A percentile compares a stretch with the other conserved stretches of the same genome.
Conservation (phyloP, 2,329 filamentous ascomycete species). For the Diaporthe caulivora region DNA sequence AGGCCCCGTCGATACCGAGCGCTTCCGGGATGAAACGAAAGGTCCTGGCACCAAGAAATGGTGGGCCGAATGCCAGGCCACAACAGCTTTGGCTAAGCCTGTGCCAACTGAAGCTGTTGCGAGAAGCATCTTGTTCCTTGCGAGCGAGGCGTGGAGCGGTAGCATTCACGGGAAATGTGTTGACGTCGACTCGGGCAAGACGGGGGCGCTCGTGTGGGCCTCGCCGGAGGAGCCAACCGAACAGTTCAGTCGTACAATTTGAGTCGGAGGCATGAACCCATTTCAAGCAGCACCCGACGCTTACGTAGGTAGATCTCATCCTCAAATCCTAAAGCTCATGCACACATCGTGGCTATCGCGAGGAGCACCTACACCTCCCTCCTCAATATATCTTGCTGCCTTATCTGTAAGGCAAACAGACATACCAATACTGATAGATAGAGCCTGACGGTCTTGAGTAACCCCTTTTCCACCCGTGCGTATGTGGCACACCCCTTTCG, state of each 20-base stretch:
- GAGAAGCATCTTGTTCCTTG: slow-evolving; percentile 21
- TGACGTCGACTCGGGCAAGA: slow-evolving; percentile 20
- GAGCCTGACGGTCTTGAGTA: not conserved
- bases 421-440: not conserved
- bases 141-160: slow-evolving; percentile 16
- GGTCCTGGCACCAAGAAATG: slow-evolving; percentile 10
- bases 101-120: slow-evolving; percentile 14
- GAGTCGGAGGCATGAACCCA: not conserved
- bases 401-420: not conserved
- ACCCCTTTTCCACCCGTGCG: slow-evolving; percentile 15
- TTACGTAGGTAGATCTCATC: too few species aligned
- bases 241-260: not conserved
- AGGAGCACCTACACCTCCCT: not conserved
- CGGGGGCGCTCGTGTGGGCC: slow-evolving; percentile 19
- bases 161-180: slow-evolving; percentile 15
- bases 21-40: slow-evolving; percentile 5
- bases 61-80: slow-evolving; percentile 22
- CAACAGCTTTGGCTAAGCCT: not conserved
- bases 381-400: not conserved
- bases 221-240: not conserved
- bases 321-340: not conserved
- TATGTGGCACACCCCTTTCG: not conserved
- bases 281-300: not conserved
- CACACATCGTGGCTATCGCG: not conserved
- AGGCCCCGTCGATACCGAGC: slow-evolving; percentile 6